Evolutionary conservation across 768 basidiomycete species (phyloP).

Genomic region (Leccinellum luteum): DNA sequence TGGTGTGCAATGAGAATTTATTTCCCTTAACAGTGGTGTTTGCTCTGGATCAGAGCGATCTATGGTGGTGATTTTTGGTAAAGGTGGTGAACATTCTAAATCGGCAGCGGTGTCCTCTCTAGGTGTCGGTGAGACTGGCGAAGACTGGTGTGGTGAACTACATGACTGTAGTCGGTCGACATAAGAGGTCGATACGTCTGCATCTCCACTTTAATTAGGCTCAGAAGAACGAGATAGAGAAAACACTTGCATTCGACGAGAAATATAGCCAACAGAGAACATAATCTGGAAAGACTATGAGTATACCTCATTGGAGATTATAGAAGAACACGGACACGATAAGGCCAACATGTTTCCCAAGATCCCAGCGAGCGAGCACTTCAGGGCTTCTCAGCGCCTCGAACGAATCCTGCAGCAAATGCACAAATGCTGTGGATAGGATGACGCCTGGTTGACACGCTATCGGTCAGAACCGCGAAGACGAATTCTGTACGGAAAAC

Average conservation of each 20-base stretch:
- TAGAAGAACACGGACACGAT: constrained; percentile 60
- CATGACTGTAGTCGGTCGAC: constrained; percentile 69
- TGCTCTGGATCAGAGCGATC: constrained; percentile 14
- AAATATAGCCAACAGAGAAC: constrained; percentile 69
- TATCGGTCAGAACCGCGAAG: background rate
- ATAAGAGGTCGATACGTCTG: constrained; percentile 73
- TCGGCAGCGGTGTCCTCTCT: constrained; percentile 17
- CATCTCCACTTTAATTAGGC: background rate
- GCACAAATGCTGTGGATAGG: constrained; percentile 78
- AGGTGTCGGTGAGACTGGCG: constrained; percentile 36
- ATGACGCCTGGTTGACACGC: constrained; percentile 57
- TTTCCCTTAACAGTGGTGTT: constrained; percentile 16
- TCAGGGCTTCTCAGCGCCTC: constrained; percentile 48
- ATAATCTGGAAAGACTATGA: constrained; percentile 42
- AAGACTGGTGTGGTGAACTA: constrained; percentile 43
- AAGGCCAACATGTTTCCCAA: constrained; percentile 62
- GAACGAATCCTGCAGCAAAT: constrained; percentile 77
- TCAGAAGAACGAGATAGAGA: background rate
- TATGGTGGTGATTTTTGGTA: background rate
- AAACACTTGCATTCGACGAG: constrained; percentile 68
- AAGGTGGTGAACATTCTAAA: constrained; percentile 2
- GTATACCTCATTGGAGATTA: background rate
- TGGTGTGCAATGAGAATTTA: background rate
- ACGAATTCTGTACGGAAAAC: background rate
- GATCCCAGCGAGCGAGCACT: constrained; percentile 45